phyloP scores from a whole-genome alignment of 169 alveolate species.

The Prorocentrum cordatum region DNA sequence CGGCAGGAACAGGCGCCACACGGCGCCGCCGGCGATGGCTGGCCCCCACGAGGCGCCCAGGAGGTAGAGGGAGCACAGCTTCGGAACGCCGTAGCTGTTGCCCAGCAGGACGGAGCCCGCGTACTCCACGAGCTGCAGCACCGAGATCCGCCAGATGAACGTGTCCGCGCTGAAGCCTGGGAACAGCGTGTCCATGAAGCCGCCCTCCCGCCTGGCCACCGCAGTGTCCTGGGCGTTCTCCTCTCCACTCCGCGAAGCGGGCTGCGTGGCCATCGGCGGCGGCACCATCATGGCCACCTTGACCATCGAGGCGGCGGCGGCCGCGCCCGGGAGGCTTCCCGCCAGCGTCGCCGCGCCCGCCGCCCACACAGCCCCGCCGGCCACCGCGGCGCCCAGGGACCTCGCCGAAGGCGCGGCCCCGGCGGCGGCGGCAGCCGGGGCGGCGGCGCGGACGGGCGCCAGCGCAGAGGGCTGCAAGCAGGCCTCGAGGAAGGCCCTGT shows the following conservation, averaged over 20 bases:
- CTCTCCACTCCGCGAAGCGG: neutral
- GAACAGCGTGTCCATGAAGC: constrained; percentile 3
- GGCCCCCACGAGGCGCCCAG: constrained; percentile 71
- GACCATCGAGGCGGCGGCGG: constrained; percentile 8
- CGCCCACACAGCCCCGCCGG: neutral
- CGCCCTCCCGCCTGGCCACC: neutral
- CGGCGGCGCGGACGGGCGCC: neutral
- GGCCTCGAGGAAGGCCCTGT: neutral
- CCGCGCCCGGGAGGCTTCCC: neutral
- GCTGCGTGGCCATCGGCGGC: constrained; percentile 56
- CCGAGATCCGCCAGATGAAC: constrained; percentile 56
- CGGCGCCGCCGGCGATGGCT: constrained; percentile 62
- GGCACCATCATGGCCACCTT: constrained; percentile 66
- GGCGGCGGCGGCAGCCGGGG: neutral
- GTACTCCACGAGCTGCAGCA: constrained; percentile 41
- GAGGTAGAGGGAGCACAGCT: constrained; percentile 58
- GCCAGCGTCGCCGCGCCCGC: neutral
- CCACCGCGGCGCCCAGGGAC: neutral
- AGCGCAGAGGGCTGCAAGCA: no score
- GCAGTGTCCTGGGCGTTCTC: neutral
- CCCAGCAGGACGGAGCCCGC: neutral
- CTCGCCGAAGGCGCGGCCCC: neutral
- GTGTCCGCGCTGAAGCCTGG: constrained; percentile 53
- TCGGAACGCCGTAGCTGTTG: constrained; percentile 38
- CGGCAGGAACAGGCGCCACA: constrained; percentile 63